Evolutionary conservation across 2,329 filamentous ascomycete species (phyloP).

Genomic region (Penicillium janthinellum): DNA sequence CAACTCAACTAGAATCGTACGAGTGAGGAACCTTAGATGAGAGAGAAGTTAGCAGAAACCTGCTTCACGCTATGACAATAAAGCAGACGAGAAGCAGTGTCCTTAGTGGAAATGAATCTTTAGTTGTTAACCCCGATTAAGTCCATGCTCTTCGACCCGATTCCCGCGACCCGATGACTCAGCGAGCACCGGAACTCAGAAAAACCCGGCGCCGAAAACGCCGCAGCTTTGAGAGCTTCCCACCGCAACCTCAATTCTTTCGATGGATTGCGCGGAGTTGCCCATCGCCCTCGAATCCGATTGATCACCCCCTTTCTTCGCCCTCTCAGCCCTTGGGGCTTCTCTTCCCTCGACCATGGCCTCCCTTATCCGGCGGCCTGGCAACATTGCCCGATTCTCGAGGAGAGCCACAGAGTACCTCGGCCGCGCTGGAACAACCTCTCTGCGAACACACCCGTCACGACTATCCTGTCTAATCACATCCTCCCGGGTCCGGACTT

Average conservation of each 20-base stretch:
- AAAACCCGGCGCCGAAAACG: conserved; percentile 31
- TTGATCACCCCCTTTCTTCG: conserved; percentile 27
- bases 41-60: not conserved
- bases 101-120: no score
- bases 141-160: conserved; percentile 13
- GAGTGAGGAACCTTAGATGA: no score
- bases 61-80: not conserved
- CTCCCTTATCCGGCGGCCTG: conserved; percentile 66
- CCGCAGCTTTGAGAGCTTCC: conserved; percentile 31
- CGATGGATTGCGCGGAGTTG: conserved; percentile 32
- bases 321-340: conserved; percentile 36
- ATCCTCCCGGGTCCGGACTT: conserved; percentile 40
- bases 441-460: conserved; percentile 43
- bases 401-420: conserved; percentile 58
- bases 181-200: conserved; percentile 36
- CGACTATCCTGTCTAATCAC: conserved; percentile 41
- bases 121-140: not conserved
- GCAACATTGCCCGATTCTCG: conserved; percentile 65
- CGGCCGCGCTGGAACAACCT: conserved; percentile 51
- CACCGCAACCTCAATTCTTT: conserved; percentile 19
- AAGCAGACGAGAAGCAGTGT: not conserved
- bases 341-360: conserved; percentile 59
- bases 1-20: not conserved
- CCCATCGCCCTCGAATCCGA: conserved; percentile 24
- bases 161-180: conserved; percentile 34